Evolutionary conservation across 192 early-diverging fungal species (phyloP).

Genomic region (Mortierella claussenii): DNA sequence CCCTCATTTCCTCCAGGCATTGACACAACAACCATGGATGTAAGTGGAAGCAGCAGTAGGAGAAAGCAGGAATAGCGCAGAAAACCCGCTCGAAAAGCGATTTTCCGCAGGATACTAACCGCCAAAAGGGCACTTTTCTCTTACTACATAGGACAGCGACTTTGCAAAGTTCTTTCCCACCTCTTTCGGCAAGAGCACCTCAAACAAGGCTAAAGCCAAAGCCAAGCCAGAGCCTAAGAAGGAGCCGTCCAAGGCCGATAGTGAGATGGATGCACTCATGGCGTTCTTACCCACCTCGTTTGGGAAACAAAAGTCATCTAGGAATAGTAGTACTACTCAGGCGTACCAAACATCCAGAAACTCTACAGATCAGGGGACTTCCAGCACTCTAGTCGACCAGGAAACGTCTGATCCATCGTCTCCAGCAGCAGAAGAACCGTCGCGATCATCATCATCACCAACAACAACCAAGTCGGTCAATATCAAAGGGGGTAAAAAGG

Average conservation of each 20-base stretch:
- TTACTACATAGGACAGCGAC: conserved; percentile 53
- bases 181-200: conserved; percentile 56
- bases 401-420: too few species aligned
- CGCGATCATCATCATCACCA: conserved; percentile 1
- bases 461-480: background rate
- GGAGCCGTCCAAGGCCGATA: conserved; percentile 16
- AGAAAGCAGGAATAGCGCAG: too few species aligned
- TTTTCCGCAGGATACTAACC: too few species aligned
- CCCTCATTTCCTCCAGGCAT: background rate
- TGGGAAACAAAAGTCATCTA: conserved; percentile 55
- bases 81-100: too few species aligned
- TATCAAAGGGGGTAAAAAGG: conserved; percentile 1
- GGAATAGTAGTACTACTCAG: conserved; percentile 1
- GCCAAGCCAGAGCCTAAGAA: conserved; percentile 24
- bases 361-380: conserved; percentile 55
- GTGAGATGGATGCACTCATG: conserved; percentile 55
- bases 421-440: background rate
- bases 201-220: conserved; percentile 32
- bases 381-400: too few species aligned
- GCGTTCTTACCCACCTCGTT: conserved; percentile 64
- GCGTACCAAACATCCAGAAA: conserved; percentile 4
- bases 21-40: conserved; percentile 9
- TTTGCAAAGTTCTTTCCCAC: conserved; percentile 59
- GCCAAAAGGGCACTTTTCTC: background rate
- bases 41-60: too few species aligned